A percentile compares a stretch with the other conserved stretches of the same genome.
Evolutionary conservation across 1,284 basidiomycete genomes (phyloP).

Genomic region (Malassezia yamatoensis): DNA sequence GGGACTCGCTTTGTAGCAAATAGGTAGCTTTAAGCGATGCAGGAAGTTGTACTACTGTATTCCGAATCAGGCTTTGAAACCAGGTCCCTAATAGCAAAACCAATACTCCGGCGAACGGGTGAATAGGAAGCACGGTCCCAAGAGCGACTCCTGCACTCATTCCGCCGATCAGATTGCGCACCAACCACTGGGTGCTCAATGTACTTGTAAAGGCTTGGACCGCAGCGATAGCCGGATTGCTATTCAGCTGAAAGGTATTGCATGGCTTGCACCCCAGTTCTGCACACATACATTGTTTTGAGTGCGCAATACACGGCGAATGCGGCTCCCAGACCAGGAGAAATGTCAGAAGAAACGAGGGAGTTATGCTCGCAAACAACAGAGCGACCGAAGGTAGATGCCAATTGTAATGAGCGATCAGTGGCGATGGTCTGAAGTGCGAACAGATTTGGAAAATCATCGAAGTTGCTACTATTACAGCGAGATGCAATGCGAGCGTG

Average conservation of each 20-base stretch:
- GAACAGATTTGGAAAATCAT: not conserved
- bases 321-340: slow-evolving; percentile 18
- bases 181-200: slow-evolving; percentile 17
- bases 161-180: slow-evolving; percentile 20
- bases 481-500: not conserved
- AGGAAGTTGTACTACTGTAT: not conserved
- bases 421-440: not conserved
- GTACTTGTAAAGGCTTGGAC: not conserved
- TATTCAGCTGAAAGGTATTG: too few species aligned
- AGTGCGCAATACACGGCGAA: not conserved
- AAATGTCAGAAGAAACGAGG: slow-evolving; percentile 12
- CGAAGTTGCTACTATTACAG: not conserved
- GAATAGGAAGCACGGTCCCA: slow-evolving; percentile 5
- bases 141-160: slow-evolving; percentile 19
- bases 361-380: slow-evolving; percentile 14
- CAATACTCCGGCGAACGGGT: not conserved
- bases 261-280: too few species aligned
- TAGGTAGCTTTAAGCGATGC: not conserved
- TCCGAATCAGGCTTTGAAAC: slow-evolving; percentile 3
- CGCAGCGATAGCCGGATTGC: too few species aligned
- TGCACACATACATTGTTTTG: too few species aligned
- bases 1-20: not conserved
- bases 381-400: slow-evolving; percentile 13
- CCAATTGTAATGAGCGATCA: not conserved
- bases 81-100: not conserved